Evolutionary conservation across 495 filamentous ascomycete species (phyloP), one percentile per base, ranked within the genome.

Genomic region (Ramalina peruviana): DNA sequence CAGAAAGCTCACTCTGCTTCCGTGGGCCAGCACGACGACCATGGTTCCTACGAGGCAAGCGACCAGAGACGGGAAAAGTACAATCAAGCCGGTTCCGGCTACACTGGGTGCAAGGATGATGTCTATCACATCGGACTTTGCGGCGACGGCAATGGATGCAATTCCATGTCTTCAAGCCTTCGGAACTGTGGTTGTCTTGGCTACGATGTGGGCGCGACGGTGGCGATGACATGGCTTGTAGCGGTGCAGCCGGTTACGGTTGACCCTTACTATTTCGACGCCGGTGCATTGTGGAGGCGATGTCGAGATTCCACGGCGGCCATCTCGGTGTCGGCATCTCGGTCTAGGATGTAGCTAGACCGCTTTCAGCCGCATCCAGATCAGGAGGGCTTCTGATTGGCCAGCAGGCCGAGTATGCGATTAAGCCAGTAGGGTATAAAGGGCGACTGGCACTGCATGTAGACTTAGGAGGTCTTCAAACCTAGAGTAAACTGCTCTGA

Each of bases 111-210:
- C 57, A 59, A 42, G 57, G 57, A 16, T 38, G 38, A 19, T 44
- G 54, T 50, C 57, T 49, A 44, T 59, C 47, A 48, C 57, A 59
- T 15, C 57, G 57, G 6, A 56, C 37, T 43, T 59, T 59, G 20
- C 57, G 50, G 21, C 54, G 50, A n/a, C 54, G 54, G 50, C 57
- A 59, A 36, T 45, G 54, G 36, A 56, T 30, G 43, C 57, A 59
- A 36, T 44, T 59, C 57, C 54, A 56, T 17, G 44, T 21, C 15
- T 51, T 51, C 7, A 46, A 5, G 30, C 3, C 13, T 36, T 51
- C 42, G 12, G 40, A 6, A 6, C 21, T 30, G 16, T 27, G 21
- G 36, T 15, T 52, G 20, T 38, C n/a, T 26, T 25, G 21, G 33
- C 20, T 13, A 17, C 2, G 2, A 15, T 38, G 39, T 7, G 15